These are phyloP conservation scores for Paulownia fortunei DNA, from an alignment of 257 asterid genomes.

Conservation along the genomic window DNA sequence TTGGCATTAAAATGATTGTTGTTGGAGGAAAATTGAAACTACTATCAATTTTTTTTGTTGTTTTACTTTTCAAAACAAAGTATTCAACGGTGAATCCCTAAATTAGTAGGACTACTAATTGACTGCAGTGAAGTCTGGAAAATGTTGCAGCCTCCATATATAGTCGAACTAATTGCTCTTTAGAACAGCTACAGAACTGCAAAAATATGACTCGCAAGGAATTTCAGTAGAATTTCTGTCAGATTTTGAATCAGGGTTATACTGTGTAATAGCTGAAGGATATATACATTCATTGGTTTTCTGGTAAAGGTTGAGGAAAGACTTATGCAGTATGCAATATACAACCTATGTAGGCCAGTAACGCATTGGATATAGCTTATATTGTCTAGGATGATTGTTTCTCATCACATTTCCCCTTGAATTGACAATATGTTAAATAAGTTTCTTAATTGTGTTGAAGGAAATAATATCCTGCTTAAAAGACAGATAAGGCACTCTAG, in stretches of 20 bases:
- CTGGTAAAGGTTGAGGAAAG: neutral
- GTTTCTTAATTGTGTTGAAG: neutral
- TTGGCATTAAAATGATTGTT: too few species aligned
- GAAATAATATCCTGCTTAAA: neutral
- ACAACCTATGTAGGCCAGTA: neutral
- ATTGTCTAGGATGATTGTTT: neutral
- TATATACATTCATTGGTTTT: neutral
- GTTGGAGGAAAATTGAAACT: neutral
- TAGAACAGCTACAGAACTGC: neutral
- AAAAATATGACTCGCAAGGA: neutral
- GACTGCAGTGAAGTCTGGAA: neutral
- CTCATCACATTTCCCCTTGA: neutral
- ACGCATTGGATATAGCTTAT: neutral
- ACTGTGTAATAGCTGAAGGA: neutral
- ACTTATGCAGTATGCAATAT: neutral
- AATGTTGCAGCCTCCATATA: neutral
- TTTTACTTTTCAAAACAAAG: neutral
- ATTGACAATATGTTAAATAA: neutral
- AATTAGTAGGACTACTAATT: neutral
- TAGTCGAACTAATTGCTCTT: conserved; percentile 16
- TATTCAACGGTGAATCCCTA: neutral
- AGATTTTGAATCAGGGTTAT: conserved; percentile 20
- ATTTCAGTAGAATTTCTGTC: neutral
- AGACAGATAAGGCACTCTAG: neutral
- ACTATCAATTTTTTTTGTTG: neutral